A percentile compares a stretch with the other conserved stretches of the same genome.
phyloP scores from a whole-genome alignment of 2,329 filamentous ascomycete species.

The Rachicladosporium sp. region DNA sequence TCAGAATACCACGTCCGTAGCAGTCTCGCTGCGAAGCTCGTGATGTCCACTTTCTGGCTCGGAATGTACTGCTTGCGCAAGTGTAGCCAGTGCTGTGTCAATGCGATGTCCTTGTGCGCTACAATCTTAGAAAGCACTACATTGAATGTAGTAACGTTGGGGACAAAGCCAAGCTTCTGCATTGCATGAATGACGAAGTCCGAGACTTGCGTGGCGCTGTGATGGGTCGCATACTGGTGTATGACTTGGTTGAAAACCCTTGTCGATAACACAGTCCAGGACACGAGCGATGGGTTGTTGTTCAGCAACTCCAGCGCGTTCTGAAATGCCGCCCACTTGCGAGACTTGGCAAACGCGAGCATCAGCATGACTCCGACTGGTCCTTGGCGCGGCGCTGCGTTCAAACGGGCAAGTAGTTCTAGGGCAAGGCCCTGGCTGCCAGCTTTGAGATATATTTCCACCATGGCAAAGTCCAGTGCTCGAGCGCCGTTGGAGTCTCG shows the following conservation, averaged over 20 bases:
- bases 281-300: not conserved
- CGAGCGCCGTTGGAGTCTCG: no score
- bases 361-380: no score
- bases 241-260: slow-evolving; percentile 12
- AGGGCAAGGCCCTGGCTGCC: no score
- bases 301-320: not conserved
- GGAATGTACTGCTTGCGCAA: no score
- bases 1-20: slow-evolving; percentile 16
- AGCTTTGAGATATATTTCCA: no score
- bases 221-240: slow-evolving; percentile 8
- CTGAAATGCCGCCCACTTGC: no score
- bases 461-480: no score
- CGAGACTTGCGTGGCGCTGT: slow-evolving; percentile 15
- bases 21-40: slow-evolving; percentile 9
- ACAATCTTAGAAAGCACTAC: slow-evolving; percentile 16
- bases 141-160: slow-evolving; percentile 13
- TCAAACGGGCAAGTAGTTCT: no score
- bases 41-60: slow-evolving; percentile 4
- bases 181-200: slow-evolving; percentile 15
- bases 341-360: no score
- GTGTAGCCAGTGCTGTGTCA: slow-evolving; percentile 16
- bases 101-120: slow-evolving; percentile 6
- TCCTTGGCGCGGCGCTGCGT: no score
- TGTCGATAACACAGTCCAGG: slow-evolving; percentile 1
- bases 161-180: slow-evolving; percentile 11